phyloP scores from a whole-genome alignment of 169 alveolate genomes.

The Toxoplasma gondii region DNA sequence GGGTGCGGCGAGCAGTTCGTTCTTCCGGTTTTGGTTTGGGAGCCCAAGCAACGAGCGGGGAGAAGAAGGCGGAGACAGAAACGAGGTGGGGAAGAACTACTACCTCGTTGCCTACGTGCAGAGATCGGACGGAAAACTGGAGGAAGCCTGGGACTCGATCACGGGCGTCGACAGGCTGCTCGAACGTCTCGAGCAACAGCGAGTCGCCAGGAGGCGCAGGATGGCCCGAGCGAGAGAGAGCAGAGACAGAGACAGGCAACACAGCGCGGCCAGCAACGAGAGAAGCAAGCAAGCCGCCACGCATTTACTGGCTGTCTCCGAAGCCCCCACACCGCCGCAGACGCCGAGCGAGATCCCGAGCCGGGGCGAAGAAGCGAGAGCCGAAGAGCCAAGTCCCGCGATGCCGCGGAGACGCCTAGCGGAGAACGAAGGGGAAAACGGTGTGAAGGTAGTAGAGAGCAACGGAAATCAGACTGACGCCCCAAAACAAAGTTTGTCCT shows the following conservation, averaged over 20 bases:
- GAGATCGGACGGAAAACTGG: constrained; percentile 15
- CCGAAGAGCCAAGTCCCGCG: not conserved
- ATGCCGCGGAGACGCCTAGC: not conserved
- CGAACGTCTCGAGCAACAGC: not conserved
- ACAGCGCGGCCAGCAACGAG: not conserved
- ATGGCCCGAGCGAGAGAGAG: not conserved
- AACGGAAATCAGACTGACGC: no score
- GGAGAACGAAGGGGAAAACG: not conserved
- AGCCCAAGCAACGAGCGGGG: not conserved
- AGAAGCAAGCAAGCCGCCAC: not conserved
- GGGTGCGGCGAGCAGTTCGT: not conserved
- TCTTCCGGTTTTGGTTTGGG: no score
- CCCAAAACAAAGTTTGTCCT: no score
- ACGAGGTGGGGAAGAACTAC: not conserved
- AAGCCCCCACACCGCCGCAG: not conserved
- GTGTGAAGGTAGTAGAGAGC: no score
- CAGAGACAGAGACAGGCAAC: not conserved
- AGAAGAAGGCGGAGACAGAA: not conserved
- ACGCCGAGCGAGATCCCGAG: not conserved
- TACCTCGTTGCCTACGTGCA: constrained; percentile 44
- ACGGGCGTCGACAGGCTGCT: constrained; percentile 7
- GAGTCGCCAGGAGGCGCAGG: not conserved
- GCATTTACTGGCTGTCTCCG: not conserved
- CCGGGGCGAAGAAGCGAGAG: not conserved
- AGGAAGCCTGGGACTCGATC: constrained; percentile 46